Evolutionary conservation across 768 basidiomycete species (phyloP), one percentile per base, ranked within the genome.

Genomic region (Hygrocybe coccinea): DNA sequence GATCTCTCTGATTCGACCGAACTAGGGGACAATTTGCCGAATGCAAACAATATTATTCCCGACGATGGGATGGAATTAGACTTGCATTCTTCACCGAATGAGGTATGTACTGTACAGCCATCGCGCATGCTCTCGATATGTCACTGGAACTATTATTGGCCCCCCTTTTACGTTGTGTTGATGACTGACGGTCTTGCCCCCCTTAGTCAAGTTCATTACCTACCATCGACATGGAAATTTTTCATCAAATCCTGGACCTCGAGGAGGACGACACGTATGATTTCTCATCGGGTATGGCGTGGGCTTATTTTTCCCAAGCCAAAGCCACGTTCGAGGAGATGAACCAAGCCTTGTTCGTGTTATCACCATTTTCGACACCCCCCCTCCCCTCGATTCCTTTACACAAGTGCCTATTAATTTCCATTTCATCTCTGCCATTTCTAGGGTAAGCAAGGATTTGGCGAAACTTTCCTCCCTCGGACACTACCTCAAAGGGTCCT

Each of bases 401-500:
- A n/a, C n/a, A n/a, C n/a, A n/a, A n/a, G n/a, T n/a, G n/a, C n/a
- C n/a, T n/a, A n/a, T n/a, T n/a, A n/a, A n/a, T n/a, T n/a, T n/a
- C n/a, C n/a, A n/a, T 3, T 0, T 5, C 21, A 36, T n/a, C 22
- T 54, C 15, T 11, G 47, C 50, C 37, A 19, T 12, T 54, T 45
- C 48, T 68, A 91, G 89, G 58, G 63, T 63, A 37, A 68, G 63
- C 21, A 79, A 84, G 59, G 79, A 94, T 60, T 80, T 95, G 9
- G 60, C 64, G 9, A 67, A 79, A 54, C 81, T 99, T 15, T 87
- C 89, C 2, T 71, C 75, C 15, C 78, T 88, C 9, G 97, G 95
- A 0, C 95, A 99, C 72, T 99, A 91, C 73, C 84, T 98, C 66
- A 99, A 98, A 71, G 95, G 95, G 46, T 97, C 95, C 2, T 95